phyloP scores from a whole-genome alignment of 2,329 filamentous ascomycete species.

The Paracamarosporium sp. region DNA sequence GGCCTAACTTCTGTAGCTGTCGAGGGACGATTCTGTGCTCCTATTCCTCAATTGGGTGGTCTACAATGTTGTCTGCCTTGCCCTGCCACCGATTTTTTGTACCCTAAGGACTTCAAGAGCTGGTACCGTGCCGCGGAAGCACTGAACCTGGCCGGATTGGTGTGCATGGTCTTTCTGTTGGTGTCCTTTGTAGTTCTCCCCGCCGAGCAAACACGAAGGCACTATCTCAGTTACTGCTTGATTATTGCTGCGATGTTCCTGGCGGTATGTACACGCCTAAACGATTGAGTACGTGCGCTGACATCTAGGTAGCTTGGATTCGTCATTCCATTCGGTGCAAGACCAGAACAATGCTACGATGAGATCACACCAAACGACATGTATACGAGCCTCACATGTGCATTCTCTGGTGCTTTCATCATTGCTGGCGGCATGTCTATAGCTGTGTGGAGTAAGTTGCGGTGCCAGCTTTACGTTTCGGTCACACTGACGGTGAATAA shows the following conservation, averaged over 20 bases:
- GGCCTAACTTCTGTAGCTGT: slow-evolving; percentile 54
- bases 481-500: slow-evolving; percentile 16
- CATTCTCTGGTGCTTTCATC: slow-evolving; percentile 84
- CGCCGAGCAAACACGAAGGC: slow-evolving; percentile 85
- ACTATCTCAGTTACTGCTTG: slow-evolving; percentile 91
- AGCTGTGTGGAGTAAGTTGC: slow-evolving; percentile 75
- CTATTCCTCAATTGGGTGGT: slow-evolving; percentile 51
- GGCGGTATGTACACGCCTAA: slow-evolving; percentile 66
- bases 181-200: slow-evolving; percentile 81
- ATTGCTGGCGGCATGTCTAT: slow-evolving; percentile 85
- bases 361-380: slow-evolving; percentile 93
- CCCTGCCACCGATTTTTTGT: slow-evolving; percentile 80
- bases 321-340: slow-evolving; percentile 81
- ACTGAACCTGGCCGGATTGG: slow-evolving; percentile 77
- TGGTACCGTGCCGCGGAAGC: slow-evolving; percentile 77
- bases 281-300: not conserved
- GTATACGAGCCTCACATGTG: slow-evolving; percentile 80
- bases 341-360: slow-evolving; percentile 84
- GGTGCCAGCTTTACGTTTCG: not conserved
- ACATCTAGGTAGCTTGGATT: slow-evolving; percentile 74
- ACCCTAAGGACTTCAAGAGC: slow-evolving; percentile 60
- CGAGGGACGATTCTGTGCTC: slow-evolving; percentile 64
- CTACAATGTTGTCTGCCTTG: slow-evolving; percentile 87
- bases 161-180: slow-evolving; percentile 77
- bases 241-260: slow-evolving; percentile 78